Base-by-base conservation (phyloP, 2,329 filamentous ascomycete species). In the Sporothrix sp. region DNA sequence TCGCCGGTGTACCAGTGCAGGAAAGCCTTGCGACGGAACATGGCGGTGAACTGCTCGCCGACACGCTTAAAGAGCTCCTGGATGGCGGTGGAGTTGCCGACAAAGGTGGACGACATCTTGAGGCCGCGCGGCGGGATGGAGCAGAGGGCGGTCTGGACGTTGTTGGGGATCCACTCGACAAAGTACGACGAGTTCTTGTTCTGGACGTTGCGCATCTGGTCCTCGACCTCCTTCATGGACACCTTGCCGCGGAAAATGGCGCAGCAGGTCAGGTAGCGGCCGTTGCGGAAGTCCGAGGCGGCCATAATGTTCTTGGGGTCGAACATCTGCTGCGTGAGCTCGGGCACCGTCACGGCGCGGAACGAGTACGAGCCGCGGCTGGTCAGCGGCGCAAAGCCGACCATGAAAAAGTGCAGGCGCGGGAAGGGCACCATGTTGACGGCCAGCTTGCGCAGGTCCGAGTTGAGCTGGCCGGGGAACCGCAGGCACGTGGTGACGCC, bases 221-320 rank as follows among this genome's bases (percentile, higher is more conserved):
- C 93, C 80, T 98, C 93, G 57, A 98, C 93, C 78, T 98, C 93
- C 83, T 97, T 97, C 93, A 97, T 97, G 69, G 91, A 94, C 69
- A 98, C 88, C 81, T 95, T 95, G 67, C 93, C 93, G 73, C 93
- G 93, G 36, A 98, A 98, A 75, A 98, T 95, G 69, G 93, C 90
- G 71, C 85, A 97, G 85, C 93, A 98, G 63, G 93, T 98, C 67
- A 98, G 83, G 81, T 98, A 98, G 66, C 93, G 93, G 71, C 93
- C 93, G 73, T 97, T 98, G 66, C 93, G 88, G 89, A 98, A 98
- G 78, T 98, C 93, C 58, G 90, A 94, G 59, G 93, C 93, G 75
- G 93, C 93, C 93, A 98, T 98, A 91, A 98, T 98, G 85, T 98
- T 98, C 89, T 97, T 98, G 66, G 93, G 91, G 79, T 98, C 93